Evolutionary conservation across 495 filamentous ascomycete species (phyloP), one percentile per base, ranked within the genome.

Genomic region (Tuber calosporum): DNA sequence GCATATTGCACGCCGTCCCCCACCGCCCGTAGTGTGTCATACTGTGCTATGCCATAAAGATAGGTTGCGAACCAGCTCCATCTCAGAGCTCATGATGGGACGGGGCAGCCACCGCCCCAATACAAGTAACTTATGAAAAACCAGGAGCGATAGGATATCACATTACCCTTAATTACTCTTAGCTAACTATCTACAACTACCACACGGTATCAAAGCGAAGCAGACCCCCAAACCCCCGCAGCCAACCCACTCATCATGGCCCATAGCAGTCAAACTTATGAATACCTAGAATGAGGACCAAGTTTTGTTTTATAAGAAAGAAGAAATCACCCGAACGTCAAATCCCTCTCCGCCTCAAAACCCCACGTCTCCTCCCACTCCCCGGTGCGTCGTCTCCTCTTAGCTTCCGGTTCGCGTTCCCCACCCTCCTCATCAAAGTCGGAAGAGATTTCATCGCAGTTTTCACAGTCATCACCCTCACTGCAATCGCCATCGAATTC

Each of bases 391-490:
- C 26, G 34, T n/a, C 22, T 58, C n/a, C 38, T 58, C 43, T 22
- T 58, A n/a, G 3, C 43, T 38, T 71, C 41, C 15, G 19, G 1
- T 17, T 30, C 69, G 30, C 37, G 26, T n/a, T 38, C 40, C 69
- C 69, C 45, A n/a, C n/a, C 39, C 40, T 68, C 22, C 69, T 26
- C 69, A n/a, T 19, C 38, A 37, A 41, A n/a, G 20, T 53, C 39
- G 43, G 37, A 71, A 58, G 39, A 71, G 45, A 30, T 58, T 20
- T 71, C 43, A 37, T 38, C 26, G 43, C 20, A 71, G 13, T 58
- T 48, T 71, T 37, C 69, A 19, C 9, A 15, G 26, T 62, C 53
- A 34, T 62, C 53, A 19, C 53, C 53, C 26, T 62, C 26, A 34
- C 53, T 62, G 11, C 53, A 62, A 34, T 34, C 53, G 26, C 6